A percentile compares a stretch with the other conserved stretches of the same genome.
Evolutionary conservation across 164 flowering plant genomes (phyloP).

Genomic region (Nymphaea thermarum): DNA sequence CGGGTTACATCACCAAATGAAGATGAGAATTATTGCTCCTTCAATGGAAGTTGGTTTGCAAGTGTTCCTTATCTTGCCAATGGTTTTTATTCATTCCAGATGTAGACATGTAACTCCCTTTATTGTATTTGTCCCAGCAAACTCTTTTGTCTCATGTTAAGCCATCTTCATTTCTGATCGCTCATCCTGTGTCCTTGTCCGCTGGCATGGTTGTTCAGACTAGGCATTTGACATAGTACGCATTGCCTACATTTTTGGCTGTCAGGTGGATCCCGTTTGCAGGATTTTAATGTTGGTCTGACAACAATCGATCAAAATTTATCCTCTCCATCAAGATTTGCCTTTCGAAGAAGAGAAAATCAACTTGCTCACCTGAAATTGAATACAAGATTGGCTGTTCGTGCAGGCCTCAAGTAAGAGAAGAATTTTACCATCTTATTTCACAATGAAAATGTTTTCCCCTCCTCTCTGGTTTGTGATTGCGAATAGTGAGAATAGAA

Average conservation of each 20-base stretch:
- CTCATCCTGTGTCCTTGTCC: not conserved
- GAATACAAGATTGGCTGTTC: not conserved
- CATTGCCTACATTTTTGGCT: not conserved
- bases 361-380: not conserved
- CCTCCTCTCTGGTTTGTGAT: not conserved
- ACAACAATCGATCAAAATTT: not conserved
- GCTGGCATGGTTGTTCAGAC: not conserved
- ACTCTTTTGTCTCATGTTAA: no score
- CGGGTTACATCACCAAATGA: not conserved
- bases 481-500: no score
- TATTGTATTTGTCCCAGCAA: no score
- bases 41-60: not conserved
- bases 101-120: not conserved
- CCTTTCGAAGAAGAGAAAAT: not conserved
- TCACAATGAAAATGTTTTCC: not conserved
- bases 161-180: no score
- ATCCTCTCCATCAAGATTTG: not conserved
- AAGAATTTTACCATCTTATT: not conserved
- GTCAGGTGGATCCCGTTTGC: not conserved
- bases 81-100: not conserved
- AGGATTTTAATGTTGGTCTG: not conserved
- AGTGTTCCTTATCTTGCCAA: not conserved
- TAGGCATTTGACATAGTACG: not conserved
- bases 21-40: no score
- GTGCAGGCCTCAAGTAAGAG: not conserved